Conservation (phyloP, 768 basidiomycete species). For the Hypholoma fasciculare region DNA sequence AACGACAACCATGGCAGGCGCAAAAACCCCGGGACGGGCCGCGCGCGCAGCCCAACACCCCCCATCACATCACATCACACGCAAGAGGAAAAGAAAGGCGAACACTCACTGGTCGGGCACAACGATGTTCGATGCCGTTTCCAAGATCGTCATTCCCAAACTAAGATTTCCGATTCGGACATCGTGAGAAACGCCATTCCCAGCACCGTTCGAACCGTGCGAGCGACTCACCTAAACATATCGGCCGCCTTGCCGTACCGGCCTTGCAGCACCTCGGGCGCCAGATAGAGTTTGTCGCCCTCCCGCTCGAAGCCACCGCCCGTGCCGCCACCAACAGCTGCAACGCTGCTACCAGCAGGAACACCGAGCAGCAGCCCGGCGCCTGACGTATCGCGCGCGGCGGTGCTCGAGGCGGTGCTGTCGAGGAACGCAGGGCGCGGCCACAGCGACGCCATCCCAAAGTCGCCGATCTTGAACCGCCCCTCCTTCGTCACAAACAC, state of each 20-base stretch:
- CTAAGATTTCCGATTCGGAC: slow-evolving; percentile 39
- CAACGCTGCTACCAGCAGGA: background rate
- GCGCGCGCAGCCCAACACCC: slow-evolving; percentile 2
- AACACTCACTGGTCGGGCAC: slow-evolving; percentile 91
- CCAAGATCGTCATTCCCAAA: slow-evolving; percentile 94
- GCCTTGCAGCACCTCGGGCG: slow-evolving; percentile 93
- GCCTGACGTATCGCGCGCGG: background rate
- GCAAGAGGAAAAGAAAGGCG: slow-evolving; percentile 7
- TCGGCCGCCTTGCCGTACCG: slow-evolving; percentile 92
- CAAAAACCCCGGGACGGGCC: slow-evolving; percentile 16
- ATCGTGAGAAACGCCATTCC: slow-evolving; percentile 40
- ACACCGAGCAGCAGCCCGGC: background rate
- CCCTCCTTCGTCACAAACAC: slow-evolving; percentile 89
- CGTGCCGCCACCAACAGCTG: slow-evolving; percentile 27
- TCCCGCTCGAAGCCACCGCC: slow-evolving; percentile 80
- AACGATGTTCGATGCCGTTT: slow-evolving; percentile 93
- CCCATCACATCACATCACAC: background rate
- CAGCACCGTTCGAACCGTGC: slow-evolving; percentile 31
- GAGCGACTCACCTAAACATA: slow-evolving; percentile 81
- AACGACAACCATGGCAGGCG: background rate
- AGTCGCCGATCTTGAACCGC: slow-evolving; percentile 95
- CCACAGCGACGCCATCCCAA: slow-evolving; percentile 97
- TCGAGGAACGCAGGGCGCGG: slow-evolving; percentile 39
- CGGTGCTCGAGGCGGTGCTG: slow-evolving; percentile 11
- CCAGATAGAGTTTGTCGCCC: slow-evolving; percentile 96